Evolutionary conservation across 1,284 basidiomycete species (phyloP).

Genomic region (Rhodotorula sp.): DNA sequence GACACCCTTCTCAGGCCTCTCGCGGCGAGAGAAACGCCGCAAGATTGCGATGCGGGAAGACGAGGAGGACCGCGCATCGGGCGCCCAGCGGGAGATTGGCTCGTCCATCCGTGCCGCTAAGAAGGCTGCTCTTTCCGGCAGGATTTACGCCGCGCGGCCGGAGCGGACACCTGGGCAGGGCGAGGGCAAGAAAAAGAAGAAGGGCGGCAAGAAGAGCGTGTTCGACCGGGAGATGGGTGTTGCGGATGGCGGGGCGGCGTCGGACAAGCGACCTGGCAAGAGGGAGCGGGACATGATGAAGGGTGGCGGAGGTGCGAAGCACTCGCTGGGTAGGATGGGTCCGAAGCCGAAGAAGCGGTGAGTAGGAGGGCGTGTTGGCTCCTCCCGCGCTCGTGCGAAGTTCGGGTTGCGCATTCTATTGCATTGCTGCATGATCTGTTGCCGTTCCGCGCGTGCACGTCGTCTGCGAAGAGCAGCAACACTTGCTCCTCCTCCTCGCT

Average conservation of each 20-base stretch:
- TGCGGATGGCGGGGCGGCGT: background rate
- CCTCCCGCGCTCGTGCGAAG: no score
- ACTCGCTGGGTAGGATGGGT: conserved; percentile 16
- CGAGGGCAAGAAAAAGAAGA: conserved; percentile 12
- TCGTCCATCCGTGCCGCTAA: conserved; percentile 82
- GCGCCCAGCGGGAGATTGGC: conserved; percentile 51
- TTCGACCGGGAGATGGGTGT: conserved; percentile 37
- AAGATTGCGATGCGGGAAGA: conserved; percentile 81
- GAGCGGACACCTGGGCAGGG: conserved; percentile 10
- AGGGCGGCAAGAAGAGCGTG: conserved; percentile 16
- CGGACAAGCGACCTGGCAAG: conserved; percentile 17
- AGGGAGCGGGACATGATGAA: conserved; percentile 19
- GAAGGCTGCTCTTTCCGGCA: conserved; percentile 54
- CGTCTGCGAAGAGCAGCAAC: no score
- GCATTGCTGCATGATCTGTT: no score
- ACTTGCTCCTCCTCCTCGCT: no score
- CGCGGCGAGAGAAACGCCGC: conserved; percentile 75
- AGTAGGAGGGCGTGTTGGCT: background rate
- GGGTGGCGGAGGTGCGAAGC: conserved; percentile 19
- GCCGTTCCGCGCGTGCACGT: no score
- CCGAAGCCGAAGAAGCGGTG: conserved; percentile 20
- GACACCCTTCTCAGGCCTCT: conserved; percentile 66
- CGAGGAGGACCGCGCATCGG: conserved; percentile 59
- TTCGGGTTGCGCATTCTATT: no score
- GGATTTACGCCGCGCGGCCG: conserved; percentile 24